phyloP scores from a whole-genome alignment of 768 basidiomycete species.

The Tulasnella sp. region DNA sequence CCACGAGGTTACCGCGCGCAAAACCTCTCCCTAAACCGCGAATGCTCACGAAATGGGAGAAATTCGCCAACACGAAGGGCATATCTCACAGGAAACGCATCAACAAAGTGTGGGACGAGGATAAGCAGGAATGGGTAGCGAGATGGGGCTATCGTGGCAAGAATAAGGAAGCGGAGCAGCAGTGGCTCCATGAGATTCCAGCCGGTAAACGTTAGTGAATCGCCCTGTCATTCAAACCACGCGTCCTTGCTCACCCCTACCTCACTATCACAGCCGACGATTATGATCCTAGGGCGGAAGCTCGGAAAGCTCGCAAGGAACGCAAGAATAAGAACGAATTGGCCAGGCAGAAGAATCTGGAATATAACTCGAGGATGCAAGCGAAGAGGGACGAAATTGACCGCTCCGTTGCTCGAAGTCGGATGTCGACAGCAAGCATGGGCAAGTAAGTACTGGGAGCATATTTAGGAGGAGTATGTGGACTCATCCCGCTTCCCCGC shows the following conservation, averaged over 20 bases:
- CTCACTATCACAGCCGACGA: constrained; percentile 57
- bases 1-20: constrained; percentile 75
- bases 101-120: constrained; percentile 89
- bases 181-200: constrained; percentile 92
- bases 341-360: constrained; percentile 67
- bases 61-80: constrained; percentile 90
- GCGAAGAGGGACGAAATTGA: constrained; percentile 68
- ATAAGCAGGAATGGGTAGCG: constrained; percentile 86
- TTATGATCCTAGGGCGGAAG: constrained; percentile 70
- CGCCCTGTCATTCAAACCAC: constrained; percentile 13
- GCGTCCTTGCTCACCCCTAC: neutral
- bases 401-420: constrained; percentile 66
- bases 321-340: constrained; percentile 80
- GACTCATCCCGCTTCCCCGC: neutral
- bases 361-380: constrained; percentile 41
- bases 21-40: constrained; percentile 94
- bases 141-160: constrained; percentile 83
- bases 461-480: neutral
- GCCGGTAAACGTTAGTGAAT: constrained; percentile 65
- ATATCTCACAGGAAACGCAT: constrained; percentile 77
- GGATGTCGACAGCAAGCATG: constrained; percentile 89
- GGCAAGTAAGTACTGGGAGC: constrained; percentile 46
- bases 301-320: constrained; percentile 73
- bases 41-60: constrained; percentile 93
- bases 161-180: constrained; percentile 79